Conservation (phyloP, 805 yeast species). For the Lachancea waltii region DNA sequence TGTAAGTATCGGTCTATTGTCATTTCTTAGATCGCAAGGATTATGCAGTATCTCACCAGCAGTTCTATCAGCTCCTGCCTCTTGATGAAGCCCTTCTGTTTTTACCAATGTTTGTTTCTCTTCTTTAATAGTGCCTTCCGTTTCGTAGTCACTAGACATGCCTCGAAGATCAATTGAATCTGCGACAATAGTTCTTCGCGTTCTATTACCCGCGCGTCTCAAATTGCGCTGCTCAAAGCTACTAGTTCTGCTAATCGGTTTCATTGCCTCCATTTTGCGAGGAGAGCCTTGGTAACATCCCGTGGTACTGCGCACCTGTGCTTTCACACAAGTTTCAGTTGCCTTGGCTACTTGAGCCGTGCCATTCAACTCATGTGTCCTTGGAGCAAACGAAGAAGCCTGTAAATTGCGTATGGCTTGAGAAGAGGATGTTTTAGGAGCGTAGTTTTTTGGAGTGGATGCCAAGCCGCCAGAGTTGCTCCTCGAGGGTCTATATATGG, state of each 20-base stretch:
- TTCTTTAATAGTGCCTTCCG: background rate
- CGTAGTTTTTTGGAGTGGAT: constrained; percentile 13
- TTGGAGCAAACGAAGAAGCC: constrained; percentile 5
- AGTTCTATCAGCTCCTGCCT: constrained; percentile 17
- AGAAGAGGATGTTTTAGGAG: constrained; percentile 10
- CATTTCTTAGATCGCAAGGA: constrained; percentile 24
- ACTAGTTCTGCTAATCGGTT: background rate
- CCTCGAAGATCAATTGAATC: constrained; percentile 15
- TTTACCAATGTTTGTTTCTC: background rate
- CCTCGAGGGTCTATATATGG: constrained; percentile 10
- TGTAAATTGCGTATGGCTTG: background rate
- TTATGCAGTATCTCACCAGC: constrained; percentile 32
- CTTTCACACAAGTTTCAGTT: background rate
- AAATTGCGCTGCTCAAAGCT: background rate
- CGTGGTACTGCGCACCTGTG: background rate
- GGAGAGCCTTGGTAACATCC: background rate
- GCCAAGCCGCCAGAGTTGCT: background rate
- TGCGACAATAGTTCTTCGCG: constrained; percentile 14
- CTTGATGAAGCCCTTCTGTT: constrained; percentile 1
- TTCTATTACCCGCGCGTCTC: constrained; percentile 2
- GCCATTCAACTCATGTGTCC: too few species aligned
- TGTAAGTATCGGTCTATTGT: constrained; percentile 29
- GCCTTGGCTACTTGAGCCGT: too few species aligned
- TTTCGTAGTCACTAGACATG: background rate
- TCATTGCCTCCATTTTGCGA: background rate